Evolutionary conservation across 2,329 filamentous ascomycete genomes (phyloP), one percentile per base, ranked within the genome.

Genomic region (Geosmithia morbida): DNA sequence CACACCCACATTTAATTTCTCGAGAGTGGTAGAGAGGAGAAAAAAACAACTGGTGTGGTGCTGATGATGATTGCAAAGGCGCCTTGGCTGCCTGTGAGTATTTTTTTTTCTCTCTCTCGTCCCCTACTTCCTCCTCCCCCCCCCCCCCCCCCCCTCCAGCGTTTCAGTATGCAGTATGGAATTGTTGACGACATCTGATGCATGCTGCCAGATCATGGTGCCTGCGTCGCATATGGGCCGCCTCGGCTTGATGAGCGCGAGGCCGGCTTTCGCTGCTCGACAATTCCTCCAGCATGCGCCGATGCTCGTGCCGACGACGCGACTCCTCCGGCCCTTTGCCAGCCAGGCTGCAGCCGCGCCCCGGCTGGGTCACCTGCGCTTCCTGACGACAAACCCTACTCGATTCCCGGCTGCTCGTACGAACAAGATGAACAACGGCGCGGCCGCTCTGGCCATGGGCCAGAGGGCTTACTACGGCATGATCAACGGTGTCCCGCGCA

Each of bases 401-500:
- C 30, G 29, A 22, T 17, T 43, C 41, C 11, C 26, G 17, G 26
- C 40, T 22, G 33, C 41, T 41, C 45, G 18, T 13, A 13, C 33
- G 33, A 16, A 11, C 13, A 37, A 11, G 6, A 37, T 13, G 6
- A 16, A 11, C 14, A 37, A 37, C 33, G 13, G 13, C 33, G 10
- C 11, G 6, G 33, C 11, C 33, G 19, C 45, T 20, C 14, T 33
- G 30, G 16, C 41, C 13, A 8, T 22, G 19, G 22, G 37, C 8
- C 22, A 41, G 11, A 47, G 43, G 48, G 56, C 51, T 57, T 8
- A 8, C 4, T 71, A 71, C 56, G 66, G 69, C 49, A 64, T 62
- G 22, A 60, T 65, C 7, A 69, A 68, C 50, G 71, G 71, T 18
- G 67, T 78, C 48, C 73, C 78, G 43, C 71, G 75, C 50, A 79